Conservation (phyloP, 345 rosid genomes). For the Brassica juncea region DNA sequence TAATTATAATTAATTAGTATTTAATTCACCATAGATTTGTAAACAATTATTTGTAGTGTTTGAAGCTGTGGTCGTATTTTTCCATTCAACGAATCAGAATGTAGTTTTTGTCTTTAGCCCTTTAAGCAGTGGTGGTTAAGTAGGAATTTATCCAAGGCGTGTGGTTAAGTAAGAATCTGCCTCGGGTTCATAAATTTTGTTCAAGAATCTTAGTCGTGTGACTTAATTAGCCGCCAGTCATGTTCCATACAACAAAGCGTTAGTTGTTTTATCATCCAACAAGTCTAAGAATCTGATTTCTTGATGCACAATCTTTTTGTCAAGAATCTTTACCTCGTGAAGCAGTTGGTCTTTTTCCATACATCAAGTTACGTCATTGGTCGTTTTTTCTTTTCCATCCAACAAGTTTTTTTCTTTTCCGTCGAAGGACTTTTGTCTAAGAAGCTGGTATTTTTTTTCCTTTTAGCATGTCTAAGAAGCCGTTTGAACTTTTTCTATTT, state of each 20-base stretch:
- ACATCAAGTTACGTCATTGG: not conserved
- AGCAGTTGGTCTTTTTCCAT: not conserved
- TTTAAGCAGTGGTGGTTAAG: not conserved
- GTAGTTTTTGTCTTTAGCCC: not conserved
- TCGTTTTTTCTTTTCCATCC: not conserved
- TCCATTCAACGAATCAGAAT: not conserved
- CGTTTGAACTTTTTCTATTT: not conserved
- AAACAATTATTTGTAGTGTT: not conserved
- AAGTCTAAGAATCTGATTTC: not conserved
- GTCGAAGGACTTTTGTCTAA: not conserved
- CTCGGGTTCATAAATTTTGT: not conserved
- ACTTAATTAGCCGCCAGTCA: not conserved
- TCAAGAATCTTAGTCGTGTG: not conserved
- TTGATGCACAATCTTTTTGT: not conserved
- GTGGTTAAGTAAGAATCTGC: not conserved
- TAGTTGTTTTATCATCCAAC: not conserved
- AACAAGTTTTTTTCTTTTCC: not conserved
- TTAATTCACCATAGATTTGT: not conserved
- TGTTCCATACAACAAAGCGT: not conserved
- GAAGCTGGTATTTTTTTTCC: not conserved
- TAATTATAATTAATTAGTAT: not conserved
- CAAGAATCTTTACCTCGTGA: not conserved
- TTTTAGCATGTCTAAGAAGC: not conserved
- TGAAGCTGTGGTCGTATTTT: not conserved
- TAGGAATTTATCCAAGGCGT: not conserved